A percentile compares a stretch with the other conserved stretches of the same genome.
These are phyloP conservation scores for Leucaena leucocephala DNA, from an alignment of 306 rosid species.

Conservation along the genomic window DNA sequence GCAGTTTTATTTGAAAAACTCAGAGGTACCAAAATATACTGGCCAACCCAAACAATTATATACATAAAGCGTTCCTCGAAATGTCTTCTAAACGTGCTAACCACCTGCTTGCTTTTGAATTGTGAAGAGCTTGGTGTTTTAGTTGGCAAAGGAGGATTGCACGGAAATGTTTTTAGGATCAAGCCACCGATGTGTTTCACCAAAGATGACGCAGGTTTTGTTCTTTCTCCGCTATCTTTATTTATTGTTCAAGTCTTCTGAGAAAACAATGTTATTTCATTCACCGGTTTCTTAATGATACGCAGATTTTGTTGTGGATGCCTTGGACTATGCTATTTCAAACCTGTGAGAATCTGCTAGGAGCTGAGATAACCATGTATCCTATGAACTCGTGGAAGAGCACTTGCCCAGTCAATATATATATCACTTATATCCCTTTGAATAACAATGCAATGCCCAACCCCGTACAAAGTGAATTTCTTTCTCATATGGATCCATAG, in stretches of 20 bases:
- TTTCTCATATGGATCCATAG: constrained; percentile 1
- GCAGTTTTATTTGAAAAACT: constrained; percentile 73
- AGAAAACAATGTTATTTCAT: not conserved
- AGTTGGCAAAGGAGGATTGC: constrained; percentile 87
- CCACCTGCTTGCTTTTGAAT: constrained; percentile 33
- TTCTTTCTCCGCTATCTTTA: constrained; percentile 13
- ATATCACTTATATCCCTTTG: not conserved
- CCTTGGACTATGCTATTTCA: constrained; percentile 75
- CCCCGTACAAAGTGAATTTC: constrained; percentile 15
- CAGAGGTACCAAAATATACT: constrained; percentile 52
- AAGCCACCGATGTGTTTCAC: constrained; percentile 94
- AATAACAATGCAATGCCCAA: constrained; percentile 34
- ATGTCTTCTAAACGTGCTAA: constrained; percentile 31
- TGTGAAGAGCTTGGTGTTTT: constrained; percentile 77
- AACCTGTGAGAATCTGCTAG: constrained; percentile 51
- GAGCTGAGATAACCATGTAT: constrained; percentile 21
- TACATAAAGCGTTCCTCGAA: not conserved
- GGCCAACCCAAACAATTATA: not conserved
- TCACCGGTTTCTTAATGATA: not conserved
- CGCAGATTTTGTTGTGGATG: constrained; percentile 95
- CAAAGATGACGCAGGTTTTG: constrained; percentile 84
- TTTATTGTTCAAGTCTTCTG: constrained; percentile 19
- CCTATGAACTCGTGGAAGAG: constrained; percentile 19
- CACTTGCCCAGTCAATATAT: not conserved
- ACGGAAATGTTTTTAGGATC: constrained; percentile 86